Base-by-base conservation (phyloP, 371 early-diverging fungal species). In the Dinochytrium kinnereticum region DNA sequence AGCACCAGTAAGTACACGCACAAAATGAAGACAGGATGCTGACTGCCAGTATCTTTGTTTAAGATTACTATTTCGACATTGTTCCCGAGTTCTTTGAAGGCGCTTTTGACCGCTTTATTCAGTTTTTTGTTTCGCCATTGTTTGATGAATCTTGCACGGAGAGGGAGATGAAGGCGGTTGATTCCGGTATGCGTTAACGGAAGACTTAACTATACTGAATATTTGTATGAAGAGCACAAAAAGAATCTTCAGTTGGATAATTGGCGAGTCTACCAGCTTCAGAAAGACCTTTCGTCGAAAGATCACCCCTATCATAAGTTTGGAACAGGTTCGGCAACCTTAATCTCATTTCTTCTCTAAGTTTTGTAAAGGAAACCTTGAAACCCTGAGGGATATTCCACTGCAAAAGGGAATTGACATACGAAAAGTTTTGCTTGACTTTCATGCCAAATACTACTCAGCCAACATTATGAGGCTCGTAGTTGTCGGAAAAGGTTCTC, bases 51-150 rank as follows among this genome's bases (percentile, higher is more conserved):
- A 19, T 36, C 34, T 36, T 30, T 36, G 7, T 13, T 28, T 31
- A 57, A 76, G 75, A 96, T 79, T 99, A 98, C 83, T 98, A 94
- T 78, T 98, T 97, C 87, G 95, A 96, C 70, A 91, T 98, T 28
- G 89, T 88, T n/a, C 86, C 94, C 50, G 89, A 90, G 51, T 83
- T 90, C 69, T 85, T 99, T 31, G 94, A 95, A 72, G 95, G 95
- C 39, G 96, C 97, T 34, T 82, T 98, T 55, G 96, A 98, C 83
- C 89, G 96, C 65, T 81, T 98, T 75, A 90, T 96, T 0, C 96
- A 96, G 76, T 98, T 97, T 81, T 97, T 97, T 74, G 93, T 95
- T 40, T 78, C 90, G 1, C 97, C 98, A 24, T 85, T 95, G 49
- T 97, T 98, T 75, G 88, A 89, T 49, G 91, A 90, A 21, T 89